Base-by-base conservation (phyloP, 192 early-diverging fungal genomes). In the Coemansia sp. region DNA sequence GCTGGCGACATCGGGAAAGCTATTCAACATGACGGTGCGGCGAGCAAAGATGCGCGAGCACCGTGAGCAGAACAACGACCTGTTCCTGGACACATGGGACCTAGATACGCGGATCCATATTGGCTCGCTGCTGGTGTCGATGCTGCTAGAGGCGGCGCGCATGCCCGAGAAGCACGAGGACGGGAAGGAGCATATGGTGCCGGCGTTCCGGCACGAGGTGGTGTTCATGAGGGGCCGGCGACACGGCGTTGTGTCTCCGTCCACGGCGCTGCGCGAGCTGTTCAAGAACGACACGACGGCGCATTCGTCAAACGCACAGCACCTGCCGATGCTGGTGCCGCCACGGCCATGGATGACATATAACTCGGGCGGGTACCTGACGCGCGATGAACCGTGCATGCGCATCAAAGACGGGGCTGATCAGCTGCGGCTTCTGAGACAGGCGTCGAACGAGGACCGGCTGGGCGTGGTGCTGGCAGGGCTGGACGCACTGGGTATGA, bases 251-350 rank as follows among this genome's bases (percentile, higher is more conserved):
- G 86, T 98, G 58, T 70, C 71, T 27, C 71, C 87, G n/a, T 83
- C 91, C 61, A 81, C 69, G 49, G 69, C 73, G 10, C 82, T 96
- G 42, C 76, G 85, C 5, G 86, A 94, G 53, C 67, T 91, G 47
- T 73, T 96, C 18, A 69, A 84, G 24, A 65, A 54, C 19, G 83
- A 87, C 31, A 78, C 84, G 14, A 62, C 89, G 18, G 71, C 80
- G 10, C 81, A 80, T 19, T 76, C 78, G 9, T 67, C 93, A 12
- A 84, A 85, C 38, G 89, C 93, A 1, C 85, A 88, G 27, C 71
- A 89, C n/a, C 75, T 98, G 19, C 95, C 95, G 22, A 98, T 98
- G 95, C 63, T 98, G 22, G 88, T 98, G 10, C 86, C 85, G 25
- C 95, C 95, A 50, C 86, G 86, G 0, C 93, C 94, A 8, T 98